These are phyloP conservation scores for Raffaelea arxii DNA, from an alignment of 2,329 filamentous ascomycete genomes.

Conservation along the genomic window DNA sequence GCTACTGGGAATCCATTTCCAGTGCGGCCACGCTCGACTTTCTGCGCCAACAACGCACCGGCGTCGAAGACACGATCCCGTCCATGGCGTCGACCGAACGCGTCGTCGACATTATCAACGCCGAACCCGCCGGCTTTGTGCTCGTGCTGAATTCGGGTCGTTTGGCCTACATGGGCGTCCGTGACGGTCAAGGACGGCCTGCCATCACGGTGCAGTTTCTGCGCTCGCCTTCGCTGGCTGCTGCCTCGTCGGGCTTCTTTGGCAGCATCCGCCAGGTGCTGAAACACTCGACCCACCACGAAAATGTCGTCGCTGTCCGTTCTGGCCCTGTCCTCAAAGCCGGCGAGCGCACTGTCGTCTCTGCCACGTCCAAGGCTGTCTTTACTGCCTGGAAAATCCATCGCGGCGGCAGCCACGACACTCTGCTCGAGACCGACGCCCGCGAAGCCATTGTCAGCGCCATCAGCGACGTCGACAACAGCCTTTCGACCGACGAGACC, in stretches of 20 bases:
- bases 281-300: slow-evolving; percentile 57
- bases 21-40: slow-evolving; percentile 77
- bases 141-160: slow-evolving; percentile 78
- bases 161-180: slow-evolving; percentile 74
- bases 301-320: slow-evolving; percentile 71
- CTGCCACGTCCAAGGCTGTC: slow-evolving; percentile 66
- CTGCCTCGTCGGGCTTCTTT: slow-evolving; percentile 57
- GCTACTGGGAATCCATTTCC: slow-evolving; percentile 93
- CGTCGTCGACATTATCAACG: slow-evolving; percentile 67
- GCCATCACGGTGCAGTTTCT: slow-evolving; percentile 71
- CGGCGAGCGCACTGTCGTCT: slow-evolving; percentile 76
- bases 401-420: slow-evolving; percentile 72
- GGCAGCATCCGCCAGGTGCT: slow-evolving; percentile 73
- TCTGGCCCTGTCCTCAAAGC: slow-evolving; percentile 62
- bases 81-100: slow-evolving; percentile 72
- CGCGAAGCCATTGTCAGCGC: slow-evolving; percentile 53
- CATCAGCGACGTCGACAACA: slow-evolving; percentile 45
- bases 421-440: slow-evolving; percentile 62
- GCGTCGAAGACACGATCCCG: slow-evolving; percentile 64
- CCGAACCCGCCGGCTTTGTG: slow-evolving; percentile 78
- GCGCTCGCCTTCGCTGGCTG: slow-evolving; percentile 48
- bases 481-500: slow-evolving; percentile 36
- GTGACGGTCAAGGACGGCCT: slow-evolving; percentile 80
- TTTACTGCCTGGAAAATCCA: slow-evolving; percentile 84
- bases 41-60: slow-evolving; percentile 70